A percentile compares a stretch with the other conserved stretches of the same genome.
phyloP scores from a whole-genome alignment of 331 rosid species.

The Quercus lobata region DNA sequence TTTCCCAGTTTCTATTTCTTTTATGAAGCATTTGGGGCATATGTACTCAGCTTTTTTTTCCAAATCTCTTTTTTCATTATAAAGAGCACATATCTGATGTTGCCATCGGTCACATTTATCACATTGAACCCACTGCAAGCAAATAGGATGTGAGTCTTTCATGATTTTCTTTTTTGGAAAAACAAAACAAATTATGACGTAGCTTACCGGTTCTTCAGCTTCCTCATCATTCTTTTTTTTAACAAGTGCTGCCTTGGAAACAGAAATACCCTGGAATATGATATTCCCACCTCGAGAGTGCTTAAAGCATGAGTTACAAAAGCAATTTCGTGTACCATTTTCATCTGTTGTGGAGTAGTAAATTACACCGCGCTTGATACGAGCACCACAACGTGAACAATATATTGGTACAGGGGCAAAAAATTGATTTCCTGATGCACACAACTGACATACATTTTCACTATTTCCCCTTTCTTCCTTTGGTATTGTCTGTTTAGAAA shows the following conservation, averaged over 20 bases:
- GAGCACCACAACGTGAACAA: constrained; percentile 33
- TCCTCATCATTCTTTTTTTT: constrained; percentile 26
- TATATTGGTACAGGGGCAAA: constrained; percentile 24
- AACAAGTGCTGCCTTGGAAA: constrained; percentile 36
- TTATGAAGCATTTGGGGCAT: constrained; percentile 47
- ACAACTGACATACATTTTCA: constrained; percentile 40
- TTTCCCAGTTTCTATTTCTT: constrained; percentile 35
- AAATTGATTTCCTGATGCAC: constrained; percentile 31
- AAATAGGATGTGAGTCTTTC: constrained; percentile 9
- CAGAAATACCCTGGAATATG: constrained; percentile 21
- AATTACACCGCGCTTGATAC: constrained; percentile 22
- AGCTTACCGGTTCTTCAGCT: constrained; percentile 46
- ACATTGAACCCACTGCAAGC: constrained; percentile 67
- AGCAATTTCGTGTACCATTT: constrained; percentile 15
- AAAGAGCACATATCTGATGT: constrained; percentile 72
- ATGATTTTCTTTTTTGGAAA: neutral
- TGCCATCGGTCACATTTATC: constrained; percentile 61
- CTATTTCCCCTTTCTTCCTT: constrained; percentile 17
- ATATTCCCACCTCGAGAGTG: constrained; percentile 32
- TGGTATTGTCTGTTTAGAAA: constrained; percentile 22
- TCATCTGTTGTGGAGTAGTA: constrained; percentile 36
- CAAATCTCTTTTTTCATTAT: constrained; percentile 29
- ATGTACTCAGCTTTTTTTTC: constrained; percentile 29
- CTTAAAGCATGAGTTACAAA: constrained; percentile 41
- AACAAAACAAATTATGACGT: constrained; percentile 1